Conservation (phyloP, 495 filamentous ascomycete species). For the Paragyromitra xinjiangensis region DNA sequence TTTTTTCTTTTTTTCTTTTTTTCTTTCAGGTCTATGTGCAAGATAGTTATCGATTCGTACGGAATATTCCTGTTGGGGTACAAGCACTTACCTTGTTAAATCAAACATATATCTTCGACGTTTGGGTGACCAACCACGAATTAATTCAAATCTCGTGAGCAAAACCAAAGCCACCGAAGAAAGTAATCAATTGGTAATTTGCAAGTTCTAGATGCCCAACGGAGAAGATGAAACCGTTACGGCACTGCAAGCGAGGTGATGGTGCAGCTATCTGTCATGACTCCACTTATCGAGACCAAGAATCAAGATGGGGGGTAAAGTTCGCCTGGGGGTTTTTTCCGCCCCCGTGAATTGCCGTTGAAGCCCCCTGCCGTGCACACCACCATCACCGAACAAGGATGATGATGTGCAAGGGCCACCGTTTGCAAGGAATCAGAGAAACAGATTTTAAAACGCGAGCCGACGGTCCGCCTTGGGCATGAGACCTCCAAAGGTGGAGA, state of each 20-base stretch:
- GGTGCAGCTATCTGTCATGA: conserved; percentile 40
- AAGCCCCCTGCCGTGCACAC: conserved; percentile 29
- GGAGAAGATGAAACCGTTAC: conserved; percentile 42
- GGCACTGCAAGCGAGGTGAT: conserved; percentile 48
- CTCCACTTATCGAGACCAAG: conserved; percentile 38
- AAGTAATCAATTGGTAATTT: conserved; percentile 43
- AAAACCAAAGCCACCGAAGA: conserved; percentile 13
- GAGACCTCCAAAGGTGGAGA: conserved; percentile 44
- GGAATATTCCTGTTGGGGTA: conserved; percentile 30
- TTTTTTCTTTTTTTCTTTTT: conserved; percentile 12
- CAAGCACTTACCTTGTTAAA: conserved; percentile 30
- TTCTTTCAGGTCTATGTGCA: conserved; percentile 21
- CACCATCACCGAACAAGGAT: conserved; percentile 41
- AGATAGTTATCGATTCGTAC: conserved; percentile 38
- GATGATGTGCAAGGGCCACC: conserved; percentile 35
- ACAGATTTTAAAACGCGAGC: conserved; percentile 54
- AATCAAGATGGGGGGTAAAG: conserved; percentile 31
- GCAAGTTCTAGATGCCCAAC: conserved; percentile 37
- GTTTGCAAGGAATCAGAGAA: conserved; percentile 47
- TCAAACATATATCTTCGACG: conserved; percentile 23
- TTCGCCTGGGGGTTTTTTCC: conserved; percentile 37
- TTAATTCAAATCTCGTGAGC: conserved; percentile 20
- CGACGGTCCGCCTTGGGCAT: conserved; percentile 49
- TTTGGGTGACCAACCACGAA: conserved; percentile 17
- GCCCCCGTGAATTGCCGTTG: conserved; percentile 47